Evolutionary conservation across 148 eudicot species (phyloP).

Genomic region (Silene latifolia): DNA sequence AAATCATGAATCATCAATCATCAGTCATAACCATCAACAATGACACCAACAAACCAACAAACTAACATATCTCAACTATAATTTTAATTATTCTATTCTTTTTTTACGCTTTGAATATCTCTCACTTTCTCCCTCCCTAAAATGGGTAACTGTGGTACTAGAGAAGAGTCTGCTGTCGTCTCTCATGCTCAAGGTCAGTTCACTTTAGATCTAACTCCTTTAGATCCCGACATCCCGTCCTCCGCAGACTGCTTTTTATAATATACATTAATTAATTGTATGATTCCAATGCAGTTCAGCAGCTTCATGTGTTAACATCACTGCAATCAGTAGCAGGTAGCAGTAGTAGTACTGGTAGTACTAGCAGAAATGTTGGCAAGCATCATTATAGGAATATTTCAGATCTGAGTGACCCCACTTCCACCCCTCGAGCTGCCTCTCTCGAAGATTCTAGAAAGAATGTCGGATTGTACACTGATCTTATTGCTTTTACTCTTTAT

Average conservation of each 20-base stretch:
- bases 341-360: conserved; percentile 24
- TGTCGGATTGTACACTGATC: conserved; percentile 69
- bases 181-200: conserved; percentile 63
- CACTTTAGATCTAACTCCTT: not conserved
- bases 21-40: not conserved
- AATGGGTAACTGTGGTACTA: conserved; percentile 97
- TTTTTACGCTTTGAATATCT: no score
- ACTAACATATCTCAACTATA: conserved; percentile 4
- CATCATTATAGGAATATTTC: conserved; percentile 56
- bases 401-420: conserved; percentile 72
- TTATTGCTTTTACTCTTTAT: conserved; percentile 75
- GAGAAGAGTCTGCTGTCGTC: conserved; percentile 88
- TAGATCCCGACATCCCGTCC: not conserved
- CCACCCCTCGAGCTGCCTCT: conserved; percentile 42
- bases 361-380: conserved; percentile 26
- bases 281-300: conserved; percentile 49
- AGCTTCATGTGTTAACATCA: conserved; percentile 49
- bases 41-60: not conserved
- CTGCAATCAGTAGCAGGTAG: conserved; percentile 16
- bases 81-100: not conserved
- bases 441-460: conserved; percentile 60
- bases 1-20: not conserved
- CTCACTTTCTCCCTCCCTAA: not conserved
- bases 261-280: not conserved
- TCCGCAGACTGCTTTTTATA: no score